Evolutionary conservation across 2,329 filamentous ascomycete species (phyloP), one percentile per base, ranked within the genome.

Genomic region (Ambrosiella beaveri): DNA sequence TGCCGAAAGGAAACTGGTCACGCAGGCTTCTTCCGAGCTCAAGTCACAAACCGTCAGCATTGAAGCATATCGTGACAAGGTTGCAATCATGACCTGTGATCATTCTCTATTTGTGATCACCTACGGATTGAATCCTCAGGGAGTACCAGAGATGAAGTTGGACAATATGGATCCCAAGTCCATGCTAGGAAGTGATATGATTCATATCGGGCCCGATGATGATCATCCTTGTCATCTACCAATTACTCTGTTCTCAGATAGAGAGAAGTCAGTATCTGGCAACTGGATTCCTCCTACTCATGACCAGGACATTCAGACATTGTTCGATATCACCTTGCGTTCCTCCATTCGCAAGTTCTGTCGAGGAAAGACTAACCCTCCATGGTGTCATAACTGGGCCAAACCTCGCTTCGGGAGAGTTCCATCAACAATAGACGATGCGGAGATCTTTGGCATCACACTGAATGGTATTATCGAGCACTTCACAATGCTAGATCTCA

Each of bases 381-480:
- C 69, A 0, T 82, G 78, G 79, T 66, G 70, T 45, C 63, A 68
- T 41, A 63, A 67, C 49, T 63, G 67, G 60, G 64, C 67, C 51
- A 59, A 57, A 9, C 66, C 67, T 15, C 70, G 66, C 11, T 79
- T 73, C 62, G 74, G 74, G 7, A 66, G 68, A 5, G 62, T 78
- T 3, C 66, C 69, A 3, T 74, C 68, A 62, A 71, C 71, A 1
- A 62, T 66, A 2, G 73, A 75, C 49, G 73, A 70, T 6, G 69
- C 71, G 3, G 78, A 81, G 61, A 70, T 81, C 59, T 66, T 90
- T 39, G 87, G 85, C 1, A 73, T 84, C 6, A 79, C 78, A 6
- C 75, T 88, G 39, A 81, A 87, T 64, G 87, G 87, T 1, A 80
- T 82, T 0, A 65, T 90, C 27, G 79, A 80, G 62, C 79, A 85